Conservation (phyloP, 768 basidiomycete genomes). For the Russula emetica region DNA sequence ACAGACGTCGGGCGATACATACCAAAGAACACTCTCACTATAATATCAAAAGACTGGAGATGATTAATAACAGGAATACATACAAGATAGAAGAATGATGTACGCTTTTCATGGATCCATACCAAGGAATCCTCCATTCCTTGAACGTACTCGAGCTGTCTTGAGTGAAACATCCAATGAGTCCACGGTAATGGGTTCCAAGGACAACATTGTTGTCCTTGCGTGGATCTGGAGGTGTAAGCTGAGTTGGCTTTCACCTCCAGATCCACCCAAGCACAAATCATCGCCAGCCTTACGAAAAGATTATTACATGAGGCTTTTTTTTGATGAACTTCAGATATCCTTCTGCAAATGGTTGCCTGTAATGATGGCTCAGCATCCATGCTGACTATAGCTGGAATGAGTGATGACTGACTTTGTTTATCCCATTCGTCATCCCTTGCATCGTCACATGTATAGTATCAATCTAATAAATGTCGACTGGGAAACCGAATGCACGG, state of each 20-base stretch:
- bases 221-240: conserved; percentile 4
- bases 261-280: no score
- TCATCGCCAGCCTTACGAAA: no score
- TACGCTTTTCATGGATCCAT: conserved; percentile 2
- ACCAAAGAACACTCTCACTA: conserved; percentile 14
- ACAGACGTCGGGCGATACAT: not conserved
- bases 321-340: not conserved
- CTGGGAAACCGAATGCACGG: not conserved
- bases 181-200: not conserved
- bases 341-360: not conserved
- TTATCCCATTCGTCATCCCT: not conserved
- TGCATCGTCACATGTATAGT: not conserved
- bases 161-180: not conserved
- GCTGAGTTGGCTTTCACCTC: no score
- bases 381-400: not conserved
- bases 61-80: not conserved
- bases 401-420: not conserved
- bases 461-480: no score
- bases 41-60: not conserved
- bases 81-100: not conserved
- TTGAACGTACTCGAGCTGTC: not conserved
- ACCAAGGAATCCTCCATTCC: not conserved
- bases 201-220: not conserved
- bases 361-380: not conserved
- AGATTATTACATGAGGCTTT: no score